Evolutionary conservation across 768 basidiomycete genomes (phyloP).

Genomic region (Kwoniella newhampshirensis): DNA sequence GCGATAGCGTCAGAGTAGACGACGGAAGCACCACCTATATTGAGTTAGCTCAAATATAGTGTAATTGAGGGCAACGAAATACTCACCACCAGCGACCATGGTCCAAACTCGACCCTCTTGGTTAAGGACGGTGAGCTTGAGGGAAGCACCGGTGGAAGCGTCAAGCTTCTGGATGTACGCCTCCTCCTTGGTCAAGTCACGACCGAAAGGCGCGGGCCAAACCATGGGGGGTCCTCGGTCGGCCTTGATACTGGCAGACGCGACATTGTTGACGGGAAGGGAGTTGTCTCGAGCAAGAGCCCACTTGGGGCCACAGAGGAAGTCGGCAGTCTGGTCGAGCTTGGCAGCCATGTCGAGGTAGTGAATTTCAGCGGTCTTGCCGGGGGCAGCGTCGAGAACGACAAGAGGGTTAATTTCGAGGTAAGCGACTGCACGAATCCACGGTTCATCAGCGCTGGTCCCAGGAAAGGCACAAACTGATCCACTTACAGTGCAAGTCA

Average conservation of each 20-base stretch:
- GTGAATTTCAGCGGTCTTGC: conserved; percentile 74
- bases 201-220: conserved; percentile 82
- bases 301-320: conserved; percentile 97
- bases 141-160: conserved; percentile 91
- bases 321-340: conserved; percentile 98
- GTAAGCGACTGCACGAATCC: conserved; percentile 67
- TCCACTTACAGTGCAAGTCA: conserved; percentile 74
- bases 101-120: conserved; percentile 96
- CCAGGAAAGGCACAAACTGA: background rate
- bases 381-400: conserved; percentile 76
- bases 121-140: conserved; percentile 96
- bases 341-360: conserved; percentile 99
- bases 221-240: conserved; percentile 98
- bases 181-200: conserved; percentile 96
- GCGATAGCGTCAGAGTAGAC: conserved; percentile 67
- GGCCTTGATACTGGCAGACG: conserved; percentile 63
- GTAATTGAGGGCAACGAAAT: conserved; percentile 61
- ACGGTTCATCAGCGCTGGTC: conserved; percentile 2
- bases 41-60: conserved; percentile 58
- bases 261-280: conserved; percentile 62
- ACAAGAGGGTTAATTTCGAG: conserved; percentile 99
- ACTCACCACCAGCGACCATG: conserved; percentile 91
- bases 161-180: conserved; percentile 99
- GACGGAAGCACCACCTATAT: conserved; percentile 47
- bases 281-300: conserved; percentile 89